Evolutionary conservation across 176 grass and related monocot genomes (phyloP).

Genomic region (Cenchrus americanus): DNA sequence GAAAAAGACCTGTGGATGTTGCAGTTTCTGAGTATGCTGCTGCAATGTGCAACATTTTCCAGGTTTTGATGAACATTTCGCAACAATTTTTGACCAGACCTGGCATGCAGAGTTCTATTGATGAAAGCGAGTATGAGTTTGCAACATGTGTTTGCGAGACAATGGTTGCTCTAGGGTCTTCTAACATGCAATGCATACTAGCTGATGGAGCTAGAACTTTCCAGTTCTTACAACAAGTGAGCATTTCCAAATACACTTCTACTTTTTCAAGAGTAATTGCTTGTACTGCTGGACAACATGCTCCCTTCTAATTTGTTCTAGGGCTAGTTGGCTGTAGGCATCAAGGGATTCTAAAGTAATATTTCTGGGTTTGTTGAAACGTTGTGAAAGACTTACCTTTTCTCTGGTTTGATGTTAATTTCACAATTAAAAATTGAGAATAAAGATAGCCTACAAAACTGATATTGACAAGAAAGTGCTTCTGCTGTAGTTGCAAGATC

Average conservation of each 20-base stretch:
- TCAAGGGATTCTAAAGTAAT: conserved; percentile 10
- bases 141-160: conserved; percentile 80
- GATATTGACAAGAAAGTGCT: neutral
- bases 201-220: conserved; percentile 68
- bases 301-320: conserved; percentile 21
- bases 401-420: neutral
- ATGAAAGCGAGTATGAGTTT: conserved; percentile 92
- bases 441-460: neutral
- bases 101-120: conserved; percentile 61
- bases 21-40: conserved; percentile 84
- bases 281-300: conserved; percentile 27
- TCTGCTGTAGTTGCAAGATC: neutral
- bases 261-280: conserved; percentile 4
- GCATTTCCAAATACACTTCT: conserved; percentile 37
- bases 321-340: neutral
- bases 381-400: neutral
- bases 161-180: conserved; percentile 93
- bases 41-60: conserved; percentile 78
- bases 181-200: conserved; percentile 95
- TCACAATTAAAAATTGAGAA: neutral
- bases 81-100: conserved; percentile 82
- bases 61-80: conserved; percentile 89
- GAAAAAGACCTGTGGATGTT: conserved; percentile 84
- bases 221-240: conserved; percentile 90
- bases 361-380: neutral